Percentiles rank a stretch among this genome's conserved stretches.
Evolutionary conservation across 2,329 filamentous ascomycete genomes (phyloP).

Genomic region (Fusarium sp.): DNA sequence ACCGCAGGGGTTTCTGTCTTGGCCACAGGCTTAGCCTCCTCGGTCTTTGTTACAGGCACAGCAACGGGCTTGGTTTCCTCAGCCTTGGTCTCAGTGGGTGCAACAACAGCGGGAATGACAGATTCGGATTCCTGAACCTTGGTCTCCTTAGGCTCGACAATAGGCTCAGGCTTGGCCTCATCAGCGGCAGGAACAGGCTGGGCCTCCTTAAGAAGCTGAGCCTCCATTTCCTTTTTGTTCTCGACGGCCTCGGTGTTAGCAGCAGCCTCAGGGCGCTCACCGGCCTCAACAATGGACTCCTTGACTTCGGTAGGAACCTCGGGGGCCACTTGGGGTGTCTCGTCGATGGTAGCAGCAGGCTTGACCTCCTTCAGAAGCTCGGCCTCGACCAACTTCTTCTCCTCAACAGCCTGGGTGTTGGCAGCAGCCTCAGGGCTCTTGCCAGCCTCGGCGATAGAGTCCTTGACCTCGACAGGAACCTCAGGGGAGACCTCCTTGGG

Average conservation of each 20-base stretch:
- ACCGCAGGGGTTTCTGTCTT: conserved; percentile 37
- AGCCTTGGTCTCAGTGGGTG: conserved; percentile 28
- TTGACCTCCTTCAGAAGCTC: conserved; percentile 77
- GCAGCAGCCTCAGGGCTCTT: conserved; percentile 76
- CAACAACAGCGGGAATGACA: conserved; percentile 12
- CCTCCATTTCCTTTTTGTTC: conserved; percentile 81
- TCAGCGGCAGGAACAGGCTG: conserved; percentile 57
- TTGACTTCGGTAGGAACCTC: conserved; percentile 69
- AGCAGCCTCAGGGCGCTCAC: conserved; percentile 77
- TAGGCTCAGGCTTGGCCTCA: conserved; percentile 70
- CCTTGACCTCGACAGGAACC: conserved; percentile 69
- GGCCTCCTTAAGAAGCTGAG: conserved; percentile 78
- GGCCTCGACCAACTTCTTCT: conserved; percentile 78
- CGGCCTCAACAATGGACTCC: conserved; percentile 69
- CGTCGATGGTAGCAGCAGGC: conserved; percentile 55
- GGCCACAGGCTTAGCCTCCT: conserved; percentile 13
- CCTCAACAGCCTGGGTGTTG: conserved; percentile 73
- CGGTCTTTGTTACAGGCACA: conserved; percentile 12
- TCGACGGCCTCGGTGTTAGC: conserved; percentile 75
- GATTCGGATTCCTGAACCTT: conserved; percentile 19
- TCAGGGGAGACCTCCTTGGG: conserved; percentile 54
- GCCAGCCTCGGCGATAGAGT: conserved; percentile 77
- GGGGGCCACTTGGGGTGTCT: conserved; percentile 59
- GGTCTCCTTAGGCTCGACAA: conserved; percentile 12
- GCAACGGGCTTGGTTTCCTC: conserved; percentile 18